These are phyloP conservation scores for Flammula alnicola DNA, from an alignment of 1,284 basidiomycete species.

Conservation along the genomic window DNA sequence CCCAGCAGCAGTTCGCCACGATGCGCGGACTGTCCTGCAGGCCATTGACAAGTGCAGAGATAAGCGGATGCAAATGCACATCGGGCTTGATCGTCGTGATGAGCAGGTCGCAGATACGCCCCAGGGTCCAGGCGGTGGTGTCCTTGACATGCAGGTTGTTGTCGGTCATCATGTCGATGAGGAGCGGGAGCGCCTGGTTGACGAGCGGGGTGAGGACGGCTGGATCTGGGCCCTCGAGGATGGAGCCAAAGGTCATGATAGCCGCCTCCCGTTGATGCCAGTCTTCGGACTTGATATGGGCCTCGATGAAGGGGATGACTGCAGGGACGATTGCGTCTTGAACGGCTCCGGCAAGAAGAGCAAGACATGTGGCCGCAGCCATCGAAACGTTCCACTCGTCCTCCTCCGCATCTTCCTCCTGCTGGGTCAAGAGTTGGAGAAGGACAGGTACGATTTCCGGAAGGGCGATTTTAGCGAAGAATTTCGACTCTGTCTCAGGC, in stretches of 20 bases:
- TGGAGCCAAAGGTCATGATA: constrained; percentile 98
- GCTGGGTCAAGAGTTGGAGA: constrained; percentile 86
- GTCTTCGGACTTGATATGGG: constrained; percentile 89
- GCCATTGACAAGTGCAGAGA: constrained; percentile 85
- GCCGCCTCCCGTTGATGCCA: constrained; percentile 98
- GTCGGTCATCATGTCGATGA: constrained; percentile 97
- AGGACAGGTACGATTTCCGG: constrained; percentile 95
- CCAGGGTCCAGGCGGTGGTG: constrained; percentile 97
- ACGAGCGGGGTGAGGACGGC: constrained; percentile 88
- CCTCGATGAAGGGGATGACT: constrained; percentile 98
- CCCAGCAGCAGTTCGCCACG: constrained; percentile 95
- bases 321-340: constrained; percentile 90
- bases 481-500: constrained; percentile 87
- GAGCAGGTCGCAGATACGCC: constrained; percentile 92
- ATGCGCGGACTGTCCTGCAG: constrained; percentile 87
- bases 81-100: constrained; percentile 90
- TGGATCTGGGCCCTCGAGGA: constrained; percentile 95
- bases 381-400: constrained; percentile 99
- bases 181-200: constrained; percentile 90
- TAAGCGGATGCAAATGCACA: constrained; percentile 83
- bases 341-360: constrained; percentile 89
- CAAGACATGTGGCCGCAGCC: constrained; percentile 95
- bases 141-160: constrained; percentile 90
- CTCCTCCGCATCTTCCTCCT: constrained; percentile 97
- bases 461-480: constrained; percentile 94